phyloP scores from a whole-genome alignment of 768 basidiomycete species.

The Thelephora aurantiotincta region DNA sequence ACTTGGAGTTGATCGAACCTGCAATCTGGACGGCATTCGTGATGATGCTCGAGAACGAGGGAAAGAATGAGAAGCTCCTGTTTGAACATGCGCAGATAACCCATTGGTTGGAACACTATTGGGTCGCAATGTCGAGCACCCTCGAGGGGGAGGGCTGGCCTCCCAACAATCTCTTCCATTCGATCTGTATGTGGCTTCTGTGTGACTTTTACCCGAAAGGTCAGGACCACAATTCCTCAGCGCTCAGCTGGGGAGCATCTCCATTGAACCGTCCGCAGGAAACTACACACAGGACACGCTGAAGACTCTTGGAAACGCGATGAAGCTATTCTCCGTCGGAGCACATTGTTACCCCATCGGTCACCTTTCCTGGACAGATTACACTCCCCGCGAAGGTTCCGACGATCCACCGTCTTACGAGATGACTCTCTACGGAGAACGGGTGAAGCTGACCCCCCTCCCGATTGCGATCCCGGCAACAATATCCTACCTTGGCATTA shows the following conservation, averaged over 20 bases:
- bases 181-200: conserved; percentile 64
- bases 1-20: conserved; percentile 22
- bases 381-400: conserved; percentile 21
- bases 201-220: conserved; percentile 59
- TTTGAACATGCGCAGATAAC: conserved; percentile 51
- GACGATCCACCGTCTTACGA: conserved; percentile 1
- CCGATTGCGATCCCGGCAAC: conserved; percentile 61
- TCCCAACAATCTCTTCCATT: conserved; percentile 42
- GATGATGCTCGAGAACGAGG: conserved; percentile 74
- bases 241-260: neutral
- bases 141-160: conserved; percentile 28
- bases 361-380: conserved; percentile 43
- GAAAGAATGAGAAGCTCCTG: conserved; percentile 57
- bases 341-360: conserved; percentile 55
- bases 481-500: conserved; percentile 48
- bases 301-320: conserved; percentile 9
- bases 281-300: neutral
- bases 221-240: conserved; percentile 25
- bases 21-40: conserved; percentile 56
- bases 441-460: conserved; percentile 35
- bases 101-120: conserved; percentile 50
- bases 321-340: conserved; percentile 51
- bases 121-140: conserved; percentile 46
- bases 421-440: conserved; percentile 17
- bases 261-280: neutral